Evolutionary conservation across 2,329 filamentous ascomycete species (phyloP).

Genomic region (Huntiella bhutanensis): DNA sequence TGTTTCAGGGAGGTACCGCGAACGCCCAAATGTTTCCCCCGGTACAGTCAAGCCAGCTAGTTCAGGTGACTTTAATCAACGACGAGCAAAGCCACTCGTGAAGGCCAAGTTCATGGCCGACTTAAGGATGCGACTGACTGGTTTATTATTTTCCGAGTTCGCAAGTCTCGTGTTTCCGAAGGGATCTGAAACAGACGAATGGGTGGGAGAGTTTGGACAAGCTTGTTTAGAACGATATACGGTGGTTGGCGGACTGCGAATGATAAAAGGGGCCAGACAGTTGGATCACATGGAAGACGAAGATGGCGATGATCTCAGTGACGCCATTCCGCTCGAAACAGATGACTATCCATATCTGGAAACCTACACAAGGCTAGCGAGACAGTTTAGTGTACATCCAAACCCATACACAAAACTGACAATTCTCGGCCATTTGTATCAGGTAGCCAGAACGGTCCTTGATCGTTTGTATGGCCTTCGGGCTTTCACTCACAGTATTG

Average conservation of each 20-base stretch:
- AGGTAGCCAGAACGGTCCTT: conserved; percentile 60
- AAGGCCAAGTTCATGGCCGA: conserved; percentile 64
- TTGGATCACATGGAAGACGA: background rate
- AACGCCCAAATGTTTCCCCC: too few relatives aligned
- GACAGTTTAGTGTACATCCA: conserved; percentile 73
- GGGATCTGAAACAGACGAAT: conserved; percentile 82
- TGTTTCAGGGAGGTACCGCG: too few relatives aligned
- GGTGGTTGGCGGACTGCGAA: background rate
- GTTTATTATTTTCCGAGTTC: conserved; percentile 73
- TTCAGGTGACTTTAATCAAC: too few relatives aligned
- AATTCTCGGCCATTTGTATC: conserved; percentile 64
- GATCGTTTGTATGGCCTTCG: conserved; percentile 12
- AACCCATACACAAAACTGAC: conserved; percentile 77
- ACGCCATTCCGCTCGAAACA: background rate
- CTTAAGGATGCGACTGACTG: conserved; percentile 61
- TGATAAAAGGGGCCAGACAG: background rate
- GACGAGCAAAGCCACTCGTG: background rate
- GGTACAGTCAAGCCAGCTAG: too few relatives aligned
- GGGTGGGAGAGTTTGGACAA: conserved; percentile 55
- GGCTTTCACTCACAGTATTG: too few relatives aligned
- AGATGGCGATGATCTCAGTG: background rate
- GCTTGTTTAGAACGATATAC: conserved; percentile 23
- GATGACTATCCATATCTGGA: conserved; percentile 60
- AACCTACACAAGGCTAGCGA: conserved; percentile 61
- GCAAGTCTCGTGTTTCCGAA: conserved; percentile 70